Evolutionary conservation across 441 rosid genomes (phyloP), one percentile per base, ranked within the genome.

Genomic region (Pelargonium cotyledonis): DNA sequence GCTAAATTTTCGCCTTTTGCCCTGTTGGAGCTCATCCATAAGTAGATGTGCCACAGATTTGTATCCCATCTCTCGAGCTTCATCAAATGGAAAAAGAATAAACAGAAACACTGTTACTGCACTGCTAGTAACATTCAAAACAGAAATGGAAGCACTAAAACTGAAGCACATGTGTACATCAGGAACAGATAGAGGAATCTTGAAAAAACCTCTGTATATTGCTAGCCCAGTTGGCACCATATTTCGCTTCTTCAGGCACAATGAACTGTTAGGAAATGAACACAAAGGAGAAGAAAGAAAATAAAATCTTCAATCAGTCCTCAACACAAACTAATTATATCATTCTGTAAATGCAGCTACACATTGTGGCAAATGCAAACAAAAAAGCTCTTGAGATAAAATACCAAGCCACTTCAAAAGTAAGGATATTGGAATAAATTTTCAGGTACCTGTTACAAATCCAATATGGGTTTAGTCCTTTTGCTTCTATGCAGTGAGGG

Each of bases 401-500:
- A 2, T 5, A 15, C 19, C 0, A 0, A n/a, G 58, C 5, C 16
- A 53, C 58, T 53, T 53, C 19, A n/a, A 4, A 53, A n/a, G 58
- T 53, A 53, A 53, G 16, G 58, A 53, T 6, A 53, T 53, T n/a
- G 58, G 16, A 53, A n/a, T 53, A n/a, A 53, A 53, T 8, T 53
- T 53, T 18, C 7, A 0, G 8, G 7, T 53, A 76, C 84, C 84
- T 81, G 67, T 78, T 81, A 68, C 81, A 83, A 68, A 83, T 83
- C 86, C 82, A 80, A 29, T 72, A 75, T 14, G 84, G 81, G 0
- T 73, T 80, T 21, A 61, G 49, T 73, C 86, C 82, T 73, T 67
- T 71, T 65, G 80, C 81, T 79, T 83, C 86, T 57, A 80, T 67
- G 70, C 82, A 83, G 65, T 80, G 82, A 73, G 84, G 86, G 62